Percentiles rank a stretch among this genome's conserved stretches.
phyloP scores from a whole-genome alignment of 192 early-diverging fungal genomes.

The Chytriomyces confervae region DNA sequence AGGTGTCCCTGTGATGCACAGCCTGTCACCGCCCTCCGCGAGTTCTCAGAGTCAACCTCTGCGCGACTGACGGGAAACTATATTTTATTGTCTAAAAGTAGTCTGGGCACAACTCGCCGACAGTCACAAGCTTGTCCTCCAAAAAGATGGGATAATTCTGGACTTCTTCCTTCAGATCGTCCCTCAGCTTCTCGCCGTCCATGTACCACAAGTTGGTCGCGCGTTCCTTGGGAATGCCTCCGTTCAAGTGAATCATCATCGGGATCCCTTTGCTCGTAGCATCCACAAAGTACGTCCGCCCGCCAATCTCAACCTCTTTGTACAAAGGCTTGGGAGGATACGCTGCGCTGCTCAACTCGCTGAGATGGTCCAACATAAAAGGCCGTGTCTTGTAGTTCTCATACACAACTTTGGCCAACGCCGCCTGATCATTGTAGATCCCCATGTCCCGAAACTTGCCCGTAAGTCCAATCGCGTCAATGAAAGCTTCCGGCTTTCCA shows the following conservation, averaged over 20 bases:
- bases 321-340: constrained; percentile 2
- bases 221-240: not conserved
- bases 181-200: not conserved
- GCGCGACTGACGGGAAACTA: too few species aligned
- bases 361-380: not conserved
- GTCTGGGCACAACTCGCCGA: not conserved
- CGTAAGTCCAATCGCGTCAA: not conserved
- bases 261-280: constrained; percentile 1
- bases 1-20: too few species aligned
- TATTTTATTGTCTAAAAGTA: too few species aligned
- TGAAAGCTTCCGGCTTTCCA: not conserved
- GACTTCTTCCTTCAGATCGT: not conserved
- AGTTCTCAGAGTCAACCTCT: too few species aligned
- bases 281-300: constrained; percentile 5
- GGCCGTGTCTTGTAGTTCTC: not conserved
- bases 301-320: not conserved
- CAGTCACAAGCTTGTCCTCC: not conserved
- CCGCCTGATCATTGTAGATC: not conserved
- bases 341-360: constrained; percentile 4
- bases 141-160: not conserved
- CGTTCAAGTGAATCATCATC: constrained; percentile 27
- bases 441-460: not conserved
- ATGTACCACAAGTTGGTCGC: not conserved
- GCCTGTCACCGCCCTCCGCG: too few species aligned
- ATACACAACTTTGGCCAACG: not conserved